Evolutionary conservation across 2,329 filamentous ascomycete species (phyloP).

Genomic region (Aspergillus tamarii): DNA sequence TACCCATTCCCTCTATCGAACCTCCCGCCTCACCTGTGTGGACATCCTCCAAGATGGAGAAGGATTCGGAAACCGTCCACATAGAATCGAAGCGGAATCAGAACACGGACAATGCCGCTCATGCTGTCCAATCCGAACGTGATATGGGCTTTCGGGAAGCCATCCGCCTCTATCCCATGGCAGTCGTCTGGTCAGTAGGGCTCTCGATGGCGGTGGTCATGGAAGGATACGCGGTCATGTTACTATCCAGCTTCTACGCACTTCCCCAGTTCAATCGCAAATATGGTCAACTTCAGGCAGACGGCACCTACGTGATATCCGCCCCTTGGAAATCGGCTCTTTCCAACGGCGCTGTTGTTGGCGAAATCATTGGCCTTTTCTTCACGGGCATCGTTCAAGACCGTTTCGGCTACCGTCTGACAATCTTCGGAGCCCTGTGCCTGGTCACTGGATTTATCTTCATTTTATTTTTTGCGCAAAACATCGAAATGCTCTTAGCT

Average conservation of each 20-base stretch:
- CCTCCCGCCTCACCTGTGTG: no score
- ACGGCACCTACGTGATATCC: constrained; percentile 23
- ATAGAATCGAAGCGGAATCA: no score
- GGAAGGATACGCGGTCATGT: constrained; percentile 30
- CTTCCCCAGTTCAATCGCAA: constrained; percentile 27
- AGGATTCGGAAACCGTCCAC: no score
- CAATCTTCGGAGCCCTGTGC: constrained; percentile 16
- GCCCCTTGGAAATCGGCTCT: constrained; percentile 34
- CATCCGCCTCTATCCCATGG: constrained; percentile 27
- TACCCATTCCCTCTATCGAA: no score
- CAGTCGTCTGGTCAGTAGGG: constrained; percentile 27
- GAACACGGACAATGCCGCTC: no score
- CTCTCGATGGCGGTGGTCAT: constrained; percentile 31
- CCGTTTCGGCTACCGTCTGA: constrained; percentile 33
- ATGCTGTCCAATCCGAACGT: constrained; percentile 16
- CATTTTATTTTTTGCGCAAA: constrained; percentile 46
- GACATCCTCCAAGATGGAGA: no score
- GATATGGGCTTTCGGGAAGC: constrained; percentile 28
- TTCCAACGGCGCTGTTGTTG: constrained; percentile 9
- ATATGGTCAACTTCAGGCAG: constrained; percentile 23
- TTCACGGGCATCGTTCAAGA: constrained; percentile 27
- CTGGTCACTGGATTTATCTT: constrained; percentile 34
- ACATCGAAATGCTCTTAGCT: constrained; percentile 37
- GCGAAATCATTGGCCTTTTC: constrained; percentile 24
- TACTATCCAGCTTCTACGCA: constrained; percentile 25